These are phyloP conservation scores for Arabidopsis hybrid DNA, from an alignment of 441 rosid species.

Conservation along the genomic window DNA sequence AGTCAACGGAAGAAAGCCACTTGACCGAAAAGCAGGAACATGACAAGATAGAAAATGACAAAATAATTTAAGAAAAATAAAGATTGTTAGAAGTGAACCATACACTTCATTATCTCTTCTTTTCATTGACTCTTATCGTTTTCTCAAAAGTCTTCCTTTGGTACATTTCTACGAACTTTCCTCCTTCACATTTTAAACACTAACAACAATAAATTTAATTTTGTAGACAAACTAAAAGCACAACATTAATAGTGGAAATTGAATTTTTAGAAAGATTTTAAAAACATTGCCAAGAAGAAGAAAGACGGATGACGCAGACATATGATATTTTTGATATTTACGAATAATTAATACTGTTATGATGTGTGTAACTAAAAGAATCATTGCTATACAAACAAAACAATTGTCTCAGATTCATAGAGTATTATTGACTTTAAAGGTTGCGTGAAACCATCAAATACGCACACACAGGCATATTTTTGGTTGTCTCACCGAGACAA, in stretches of 20 bases:
- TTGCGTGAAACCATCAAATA: not conserved
- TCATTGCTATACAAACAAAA: not conserved
- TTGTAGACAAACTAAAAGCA: not conserved
- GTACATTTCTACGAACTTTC: slow-evolving; percentile 36
- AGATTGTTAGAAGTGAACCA: slow-evolving; percentile 28
- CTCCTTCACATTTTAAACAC: slow-evolving; percentile 1
- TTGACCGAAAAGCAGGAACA: slow-evolving; percentile 37
- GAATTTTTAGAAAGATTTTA: not conserved
- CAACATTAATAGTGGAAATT: not conserved
- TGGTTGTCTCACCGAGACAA: no score
- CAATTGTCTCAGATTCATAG: not conserved
- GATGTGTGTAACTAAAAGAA: not conserved
- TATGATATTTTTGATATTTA: not conserved
- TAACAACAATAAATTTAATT: not conserved
- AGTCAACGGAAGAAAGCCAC: slow-evolving; percentile 42
- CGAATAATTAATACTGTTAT: not conserved
- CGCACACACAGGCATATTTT: not conserved
- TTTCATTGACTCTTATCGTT: slow-evolving; percentile 33
- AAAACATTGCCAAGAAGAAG: not conserved
- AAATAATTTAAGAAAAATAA: not conserved
- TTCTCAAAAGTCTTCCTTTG: slow-evolving; percentile 18
- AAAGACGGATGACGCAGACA: not conserved
- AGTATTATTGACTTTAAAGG: not conserved
- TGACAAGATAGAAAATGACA: slow-evolving; percentile 5
- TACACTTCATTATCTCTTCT: slow-evolving; percentile 35